Evolutionary conservation across 2,329 filamentous ascomycete species (phyloP).

Genomic region (Colletotrichum cuscutae): DNA sequence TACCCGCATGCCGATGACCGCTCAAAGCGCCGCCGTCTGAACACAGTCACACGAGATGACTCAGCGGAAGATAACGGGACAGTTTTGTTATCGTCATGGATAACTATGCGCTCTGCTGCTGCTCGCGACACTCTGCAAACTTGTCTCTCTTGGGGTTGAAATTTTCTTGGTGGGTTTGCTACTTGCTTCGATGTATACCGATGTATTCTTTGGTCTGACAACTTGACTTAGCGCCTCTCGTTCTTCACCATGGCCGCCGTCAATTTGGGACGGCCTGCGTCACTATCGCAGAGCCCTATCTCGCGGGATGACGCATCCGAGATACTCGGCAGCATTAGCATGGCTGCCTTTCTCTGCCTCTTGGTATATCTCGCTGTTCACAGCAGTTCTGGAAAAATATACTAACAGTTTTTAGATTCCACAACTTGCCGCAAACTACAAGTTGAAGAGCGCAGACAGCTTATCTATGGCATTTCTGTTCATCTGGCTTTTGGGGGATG

Average conservation of each 20-base stretch:
- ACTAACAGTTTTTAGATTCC: constrained; percentile 5
- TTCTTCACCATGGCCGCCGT: neutral
- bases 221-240: neutral
- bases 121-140: too few relatives aligned
- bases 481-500: constrained; percentile 16
- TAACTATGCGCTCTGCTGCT: neutral
- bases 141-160: too few relatives aligned
- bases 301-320: constrained; percentile 14
- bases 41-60: neutral
- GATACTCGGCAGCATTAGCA: constrained; percentile 28
- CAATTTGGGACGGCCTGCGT: neutral
- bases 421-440: constrained; percentile 20
- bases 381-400: too few relatives aligned
- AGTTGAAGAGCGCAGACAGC: constrained; percentile 20
- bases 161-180: neutral
- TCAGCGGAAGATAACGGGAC: neutral
- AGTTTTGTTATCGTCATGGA: constrained; percentile 8
- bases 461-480: constrained; percentile 26
- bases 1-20: neutral
- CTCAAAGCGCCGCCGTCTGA: neutral
- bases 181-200: neutral
- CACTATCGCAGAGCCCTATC: neutral
- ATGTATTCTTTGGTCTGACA: neutral
- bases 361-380: neutral
- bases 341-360: constrained; percentile 30